phyloP scores from a whole-genome alignment of 306 rosid genomes.

The Malus sylvestris region DNA sequence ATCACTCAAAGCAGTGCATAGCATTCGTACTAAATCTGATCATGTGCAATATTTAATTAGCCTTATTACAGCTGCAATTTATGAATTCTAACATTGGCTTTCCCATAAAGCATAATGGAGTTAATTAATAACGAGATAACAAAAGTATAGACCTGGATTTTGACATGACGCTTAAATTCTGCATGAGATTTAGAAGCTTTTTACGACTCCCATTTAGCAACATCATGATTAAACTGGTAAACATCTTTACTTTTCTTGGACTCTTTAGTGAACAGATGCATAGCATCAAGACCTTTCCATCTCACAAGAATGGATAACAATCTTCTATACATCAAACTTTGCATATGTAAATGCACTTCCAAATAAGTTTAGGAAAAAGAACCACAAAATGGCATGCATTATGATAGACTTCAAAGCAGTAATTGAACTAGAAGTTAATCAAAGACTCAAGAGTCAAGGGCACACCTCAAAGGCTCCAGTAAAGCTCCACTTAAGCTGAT shows the following conservation, averaged over 20 bases:
- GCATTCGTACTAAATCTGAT: not conserved
- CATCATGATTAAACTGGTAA: not conserved
- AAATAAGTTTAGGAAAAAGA: not conserved
- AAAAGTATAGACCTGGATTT: not conserved
- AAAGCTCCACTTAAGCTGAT: conserved; percentile 90
- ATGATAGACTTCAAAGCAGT: not conserved
- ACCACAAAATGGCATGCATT: not conserved
- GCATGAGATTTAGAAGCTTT: not conserved
- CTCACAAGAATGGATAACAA: not conserved
- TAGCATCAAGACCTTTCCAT: not conserved
- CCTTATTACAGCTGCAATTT: not conserved
- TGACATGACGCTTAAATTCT: not conserved
- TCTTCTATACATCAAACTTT: not conserved
- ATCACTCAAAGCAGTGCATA: not conserved
- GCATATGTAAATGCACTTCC: not conserved
- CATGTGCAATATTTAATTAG: not conserved
- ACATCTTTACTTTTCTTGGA: not conserved
- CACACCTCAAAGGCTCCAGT: conserved; percentile 92
- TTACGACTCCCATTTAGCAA: not conserved
- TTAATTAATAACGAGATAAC: not conserved
- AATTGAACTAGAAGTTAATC: not conserved
- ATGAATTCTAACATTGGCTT: not conserved
- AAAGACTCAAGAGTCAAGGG: conserved; percentile 12
- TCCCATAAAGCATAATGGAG: not conserved
- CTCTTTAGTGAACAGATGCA: not conserved